Base-by-base conservation (phyloP, 2,329 filamentous ascomycete genomes). In the Leptographium radiaticola region DNA sequence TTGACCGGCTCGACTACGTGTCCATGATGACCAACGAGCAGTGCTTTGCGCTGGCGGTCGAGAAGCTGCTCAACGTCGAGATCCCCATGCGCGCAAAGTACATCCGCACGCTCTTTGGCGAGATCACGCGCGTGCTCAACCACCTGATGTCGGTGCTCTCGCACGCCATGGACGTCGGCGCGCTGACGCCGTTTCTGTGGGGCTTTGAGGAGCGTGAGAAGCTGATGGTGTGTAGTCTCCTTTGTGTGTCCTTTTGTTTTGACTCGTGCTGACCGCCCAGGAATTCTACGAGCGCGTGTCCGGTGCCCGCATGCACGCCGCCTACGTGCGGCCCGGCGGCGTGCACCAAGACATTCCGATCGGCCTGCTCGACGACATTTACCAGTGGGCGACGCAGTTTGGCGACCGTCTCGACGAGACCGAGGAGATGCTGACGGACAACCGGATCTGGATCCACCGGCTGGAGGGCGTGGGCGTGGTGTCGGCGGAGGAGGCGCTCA, bases 21-120 rank as follows among this genome's bases (percentile, higher is more conserved):
- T 96, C 89, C 65, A 98, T 98, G 94, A 98, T 98, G 93, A 98
- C 93, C 65, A 98, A 98, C 72, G 93, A 98, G 78, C 93, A 98
- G 74, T 95, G 89, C 67, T 98, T 89, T 72, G 83, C 89, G 40
- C 79, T 98, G 61, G 93, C 89, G 20, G 91, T 97, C 54, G 93
- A 98, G 80, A 98, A 98, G 79, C 79, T 98, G 57, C 77, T 98
- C 64, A 98, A 98, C 71, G 77, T 98, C 60, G 94, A 98, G 69
- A 87, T 98, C 59, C 93, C 93, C 30, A 86, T 93, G 60, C 80
- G 93, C 66, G 93, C 93, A 63, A 97, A 98, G 76, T 98, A 84
- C 76, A 98, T 98, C 67, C 82, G 93, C 61, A 97, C 91, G 38
- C 0, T 98, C 74, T 98, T 98, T 70, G 93, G 81, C 63, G 93